These are phyloP conservation scores for Cyanidium caldarium DNA, from an alignment of 23 red algal species.

Conservation along the genomic window DNA sequence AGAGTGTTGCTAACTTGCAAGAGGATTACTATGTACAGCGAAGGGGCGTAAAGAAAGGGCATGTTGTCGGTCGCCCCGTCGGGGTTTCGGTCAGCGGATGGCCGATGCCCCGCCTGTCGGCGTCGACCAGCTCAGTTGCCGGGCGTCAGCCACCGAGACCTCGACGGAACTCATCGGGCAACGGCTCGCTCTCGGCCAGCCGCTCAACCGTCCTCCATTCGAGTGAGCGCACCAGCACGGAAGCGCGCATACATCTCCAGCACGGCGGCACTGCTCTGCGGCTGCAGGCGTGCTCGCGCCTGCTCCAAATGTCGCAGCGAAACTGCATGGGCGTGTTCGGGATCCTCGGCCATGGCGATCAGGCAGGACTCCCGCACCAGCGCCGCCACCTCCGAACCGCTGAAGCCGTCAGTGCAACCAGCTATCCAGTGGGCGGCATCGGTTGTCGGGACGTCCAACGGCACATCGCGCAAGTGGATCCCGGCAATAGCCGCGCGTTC, in stretches of 20 bases:
- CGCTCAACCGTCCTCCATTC: too few species aligned
- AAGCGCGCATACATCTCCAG: conserved; percentile 29
- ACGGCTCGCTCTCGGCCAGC: too few species aligned
- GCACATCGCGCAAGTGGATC: conserved; percentile 44
- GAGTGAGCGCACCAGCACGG: too few species aligned
- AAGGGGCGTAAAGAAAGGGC: too few species aligned
- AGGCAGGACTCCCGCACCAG: conserved; percentile 70
- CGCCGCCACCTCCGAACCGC: conserved; percentile 76
- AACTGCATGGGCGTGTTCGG: conserved; percentile 17
- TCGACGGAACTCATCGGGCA: too few species aligned
- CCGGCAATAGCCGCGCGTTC: conserved; percentile 42
- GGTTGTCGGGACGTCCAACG: conserved; percentile 27
- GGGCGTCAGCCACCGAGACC: too few species aligned
- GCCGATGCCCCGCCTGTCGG: too few species aligned
- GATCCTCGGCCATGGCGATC: conserved; percentile 49
- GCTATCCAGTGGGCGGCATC: conserved; percentile 8
- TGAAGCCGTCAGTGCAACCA: conserved; percentile 22
- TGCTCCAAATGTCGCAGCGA: conserved; percentile 16
- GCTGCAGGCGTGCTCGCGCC: conserved; percentile 19
- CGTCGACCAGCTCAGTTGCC: too few species aligned
- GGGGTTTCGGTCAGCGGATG: too few species aligned
- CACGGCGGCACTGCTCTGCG: conserved; percentile 20
- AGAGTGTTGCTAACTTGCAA: too few species aligned
- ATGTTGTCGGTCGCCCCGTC: too few species aligned
- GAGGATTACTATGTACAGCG: too few species aligned